phyloP scores from a whole-genome alignment of 805 yeast species.

The Cyberlindnera veronae region DNA sequence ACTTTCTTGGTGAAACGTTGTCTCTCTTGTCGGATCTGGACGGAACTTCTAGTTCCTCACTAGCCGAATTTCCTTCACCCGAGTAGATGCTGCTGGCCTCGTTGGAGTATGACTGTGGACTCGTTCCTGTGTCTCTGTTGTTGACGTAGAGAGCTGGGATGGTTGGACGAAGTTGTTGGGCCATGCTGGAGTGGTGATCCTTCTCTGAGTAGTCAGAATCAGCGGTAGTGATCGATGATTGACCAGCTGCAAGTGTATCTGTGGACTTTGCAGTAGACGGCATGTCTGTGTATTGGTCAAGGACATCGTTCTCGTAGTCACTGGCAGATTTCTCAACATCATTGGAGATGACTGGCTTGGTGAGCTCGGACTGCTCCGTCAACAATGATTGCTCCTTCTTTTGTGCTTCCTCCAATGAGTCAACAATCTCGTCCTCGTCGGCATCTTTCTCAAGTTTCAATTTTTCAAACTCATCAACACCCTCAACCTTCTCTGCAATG shows the following conservation, averaged over 20 bases:
- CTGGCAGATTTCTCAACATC: constrained; percentile 4
- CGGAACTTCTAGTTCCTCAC: constrained; percentile 28
- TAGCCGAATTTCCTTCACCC: neutral
- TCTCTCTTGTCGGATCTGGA: constrained; percentile 31
- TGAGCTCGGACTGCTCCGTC: neutral
- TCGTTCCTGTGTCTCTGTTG: constrained; percentile 5
- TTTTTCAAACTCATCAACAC: constrained; percentile 8
- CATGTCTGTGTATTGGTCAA: constrained; percentile 18
- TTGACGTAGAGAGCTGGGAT: constrained; percentile 27
- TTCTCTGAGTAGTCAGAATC: constrained; percentile 15
- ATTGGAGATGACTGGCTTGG: constrained; percentile 1
- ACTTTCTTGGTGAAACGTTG: constrained; percentile 38
- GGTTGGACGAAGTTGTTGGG: constrained; percentile 44
- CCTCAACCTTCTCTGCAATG: constrained; percentile 9
- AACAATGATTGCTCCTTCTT: constrained; percentile 2
- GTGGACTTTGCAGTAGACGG: constrained; percentile 28
- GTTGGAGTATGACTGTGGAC: constrained; percentile 4
- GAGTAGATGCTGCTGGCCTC: constrained; percentile 17
- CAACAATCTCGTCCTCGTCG: constrained; percentile 5
- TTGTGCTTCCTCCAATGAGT: constrained; percentile 1
- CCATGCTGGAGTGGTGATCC: constrained; percentile 31
- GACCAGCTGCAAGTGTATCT: constrained; percentile 16
- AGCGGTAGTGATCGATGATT: constrained; percentile 23
- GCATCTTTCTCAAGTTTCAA: constrained; percentile 12
- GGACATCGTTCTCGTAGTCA: constrained; percentile 13